Conservation (phyloP, 2,329 filamentous ascomycete species). For the Scedosporium minutisporum region DNA sequence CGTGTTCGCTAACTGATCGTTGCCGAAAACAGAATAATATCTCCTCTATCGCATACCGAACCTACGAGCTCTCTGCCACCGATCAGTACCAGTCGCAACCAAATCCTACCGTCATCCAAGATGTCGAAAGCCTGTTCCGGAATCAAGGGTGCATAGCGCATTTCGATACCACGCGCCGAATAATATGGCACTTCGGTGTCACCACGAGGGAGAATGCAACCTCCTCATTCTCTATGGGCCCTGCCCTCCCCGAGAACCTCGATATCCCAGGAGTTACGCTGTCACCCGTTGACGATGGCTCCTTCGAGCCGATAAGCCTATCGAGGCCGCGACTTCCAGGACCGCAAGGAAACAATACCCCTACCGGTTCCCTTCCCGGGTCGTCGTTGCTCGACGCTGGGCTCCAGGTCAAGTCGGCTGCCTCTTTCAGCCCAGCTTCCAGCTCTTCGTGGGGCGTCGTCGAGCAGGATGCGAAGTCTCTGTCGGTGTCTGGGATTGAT, state of each 20-base stretch:
- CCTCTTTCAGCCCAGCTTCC: constrained; percentile 30
- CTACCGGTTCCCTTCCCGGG: constrained; percentile 16
- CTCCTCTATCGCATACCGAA: constrained; percentile 42
- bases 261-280: constrained; percentile 35
- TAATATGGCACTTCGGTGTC: constrained; percentile 47
- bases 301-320: constrained; percentile 38
- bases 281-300: constrained; percentile 36
- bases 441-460: constrained; percentile 28
- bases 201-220: constrained; percentile 27
- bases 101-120: constrained; percentile 34
- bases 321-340: constrained; percentile 32
- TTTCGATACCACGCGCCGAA: constrained; percentile 38
- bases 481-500: constrained; percentile 24
- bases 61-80: constrained; percentile 39
- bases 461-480: neutral
- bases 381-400: neutral
- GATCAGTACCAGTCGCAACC: constrained; percentile 18
- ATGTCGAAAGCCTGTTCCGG: constrained; percentile 41
- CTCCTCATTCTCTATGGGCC: neutral
- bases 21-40: constrained; percentile 40
- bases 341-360: constrained; percentile 31
- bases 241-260: constrained; percentile 26
- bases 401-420: neutral
- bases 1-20: constrained; percentile 10
- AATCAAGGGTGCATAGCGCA: constrained; percentile 44